A percentile compares a stretch with the other conserved stretches of the same genome.
Evolutionary conservation across 2,329 filamentous ascomycete genomes (phyloP).

Genomic region (Phaeosphaeria sp.): DNA sequence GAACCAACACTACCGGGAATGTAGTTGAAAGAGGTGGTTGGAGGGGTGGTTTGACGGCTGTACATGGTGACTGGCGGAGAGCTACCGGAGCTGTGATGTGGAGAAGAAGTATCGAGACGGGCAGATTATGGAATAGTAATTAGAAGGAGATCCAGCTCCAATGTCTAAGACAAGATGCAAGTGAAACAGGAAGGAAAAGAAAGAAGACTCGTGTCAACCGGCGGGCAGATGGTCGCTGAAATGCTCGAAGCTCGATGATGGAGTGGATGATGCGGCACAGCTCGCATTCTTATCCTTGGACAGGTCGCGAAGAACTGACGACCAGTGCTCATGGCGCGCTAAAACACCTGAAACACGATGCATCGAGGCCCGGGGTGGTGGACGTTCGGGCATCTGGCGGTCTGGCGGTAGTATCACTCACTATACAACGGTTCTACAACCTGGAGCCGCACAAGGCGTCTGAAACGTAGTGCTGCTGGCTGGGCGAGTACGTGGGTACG

Average conservation of each 20-base stretch:
- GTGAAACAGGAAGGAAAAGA: constrained; percentile 22
- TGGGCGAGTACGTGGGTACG: constrained; percentile 39
- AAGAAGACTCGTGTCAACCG: constrained; percentile 49
- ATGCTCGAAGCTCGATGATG: constrained; percentile 28
- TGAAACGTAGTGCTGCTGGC: constrained; percentile 45
- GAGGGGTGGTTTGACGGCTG: constrained; percentile 55
- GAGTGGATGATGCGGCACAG: constrained; percentile 44
- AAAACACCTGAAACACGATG: constrained; percentile 50
- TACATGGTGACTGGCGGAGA: constrained; percentile 46
- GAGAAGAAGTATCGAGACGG: constrained; percentile 20
- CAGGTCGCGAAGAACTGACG: constrained; percentile 37
- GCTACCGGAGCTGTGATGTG: constrained; percentile 46
- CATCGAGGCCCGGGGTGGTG: constrained; percentile 38
- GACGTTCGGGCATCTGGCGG: constrained; percentile 32
- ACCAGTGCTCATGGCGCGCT: constrained; percentile 44
- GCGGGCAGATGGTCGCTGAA: constrained; percentile 39
- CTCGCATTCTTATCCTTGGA: constrained; percentile 44
- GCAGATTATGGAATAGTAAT: constrained; percentile 48
- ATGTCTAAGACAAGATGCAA: constrained; percentile 49
- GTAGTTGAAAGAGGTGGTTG: constrained; percentile 46
- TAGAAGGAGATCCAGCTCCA: constrained; percentile 55
- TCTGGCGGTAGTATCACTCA: constrained; percentile 39
- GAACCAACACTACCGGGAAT: constrained; percentile 53
- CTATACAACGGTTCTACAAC: constrained; percentile 30
- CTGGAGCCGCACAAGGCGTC: constrained; percentile 37